These are phyloP conservation scores for Fusarium penzigii DNA, from an alignment of 2,329 filamentous ascomycete genomes.

Conservation along the genomic window DNA sequence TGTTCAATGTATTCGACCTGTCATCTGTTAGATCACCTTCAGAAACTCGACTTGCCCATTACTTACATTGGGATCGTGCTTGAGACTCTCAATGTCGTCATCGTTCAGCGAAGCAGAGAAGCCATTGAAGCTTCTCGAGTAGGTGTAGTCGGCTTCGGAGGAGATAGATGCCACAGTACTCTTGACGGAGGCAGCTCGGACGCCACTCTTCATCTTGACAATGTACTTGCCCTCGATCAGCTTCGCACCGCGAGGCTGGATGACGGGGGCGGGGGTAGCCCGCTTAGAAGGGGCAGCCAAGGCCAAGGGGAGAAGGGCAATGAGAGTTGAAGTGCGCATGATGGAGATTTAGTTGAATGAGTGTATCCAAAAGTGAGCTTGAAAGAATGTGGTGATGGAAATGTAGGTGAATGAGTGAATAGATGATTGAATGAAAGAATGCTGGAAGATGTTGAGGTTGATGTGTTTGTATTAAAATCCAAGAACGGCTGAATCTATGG, in stretches of 20 bases:
- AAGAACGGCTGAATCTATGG: background rate
- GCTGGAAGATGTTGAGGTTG: constrained; percentile 8
- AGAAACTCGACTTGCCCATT: too few relatives aligned
- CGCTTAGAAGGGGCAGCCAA: constrained; percentile 35
- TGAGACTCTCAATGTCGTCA: constrained; percentile 27
- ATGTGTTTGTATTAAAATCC: background rate
- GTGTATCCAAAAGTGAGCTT: background rate
- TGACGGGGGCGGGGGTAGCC: constrained; percentile 35
- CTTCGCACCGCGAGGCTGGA: constrained; percentile 33
- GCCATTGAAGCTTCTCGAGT: constrained; percentile 25
- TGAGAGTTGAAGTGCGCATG: constrained; percentile 36
- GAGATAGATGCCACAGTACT: constrained; percentile 29
- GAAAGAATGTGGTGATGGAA: constrained; percentile 2
- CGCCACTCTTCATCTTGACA: constrained; percentile 35
- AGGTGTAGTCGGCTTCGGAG: constrained; percentile 35
- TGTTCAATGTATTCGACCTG: constrained; percentile 43
- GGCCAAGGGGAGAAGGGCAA: constrained; percentile 35
- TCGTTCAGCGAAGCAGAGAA: constrained; percentile 31
- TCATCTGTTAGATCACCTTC: background rate
- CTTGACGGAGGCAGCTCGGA: constrained; percentile 21
- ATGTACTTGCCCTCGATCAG: constrained; percentile 40
- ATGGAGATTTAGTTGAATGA: constrained; percentile 1
- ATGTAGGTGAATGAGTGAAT: constrained; percentile 1
- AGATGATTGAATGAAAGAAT: constrained; percentile 7
- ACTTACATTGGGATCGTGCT: constrained; percentile 28